Conservation (phyloP, 306 rosid genomes). For the Elaeagnus macrophylla region DNA sequence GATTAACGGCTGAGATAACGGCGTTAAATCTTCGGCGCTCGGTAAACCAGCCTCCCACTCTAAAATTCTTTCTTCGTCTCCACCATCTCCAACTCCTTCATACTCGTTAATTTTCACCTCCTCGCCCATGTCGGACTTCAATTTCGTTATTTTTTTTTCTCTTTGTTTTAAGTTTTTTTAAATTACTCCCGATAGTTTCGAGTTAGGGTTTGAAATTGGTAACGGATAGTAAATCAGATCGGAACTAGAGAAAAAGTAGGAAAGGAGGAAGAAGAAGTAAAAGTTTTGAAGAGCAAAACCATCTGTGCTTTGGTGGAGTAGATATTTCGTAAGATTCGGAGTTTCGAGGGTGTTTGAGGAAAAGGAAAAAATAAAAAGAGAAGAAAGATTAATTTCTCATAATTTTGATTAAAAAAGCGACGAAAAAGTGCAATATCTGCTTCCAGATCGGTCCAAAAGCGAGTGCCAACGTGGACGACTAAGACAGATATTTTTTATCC, state of each 20-base stretch:
- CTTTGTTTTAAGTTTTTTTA: neutral
- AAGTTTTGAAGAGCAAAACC: neutral
- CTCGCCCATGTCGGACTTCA: constrained; percentile 46
- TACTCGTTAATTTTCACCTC: constrained; percentile 52
- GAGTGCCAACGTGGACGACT: constrained; percentile 43
- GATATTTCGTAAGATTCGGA: constrained; percentile 26
- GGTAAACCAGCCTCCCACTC: constrained; percentile 89
- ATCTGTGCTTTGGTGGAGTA: neutral
- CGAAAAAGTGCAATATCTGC: constrained; percentile 39
- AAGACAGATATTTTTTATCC: constrained; percentile 30
- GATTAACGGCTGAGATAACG: constrained; percentile 59
- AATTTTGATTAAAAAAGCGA: neutral
- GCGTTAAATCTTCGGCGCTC: constrained; percentile 44
- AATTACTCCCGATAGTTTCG: neutral
- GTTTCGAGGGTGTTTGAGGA: constrained; percentile 15
- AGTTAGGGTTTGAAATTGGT: constrained; percentile 3
- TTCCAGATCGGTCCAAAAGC: constrained; percentile 20
- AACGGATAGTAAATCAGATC: constrained; percentile 18
- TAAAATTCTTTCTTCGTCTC: constrained; percentile 42
- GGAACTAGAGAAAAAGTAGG: constrained; percentile 13
- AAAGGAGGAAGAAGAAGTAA: constrained; percentile 3
- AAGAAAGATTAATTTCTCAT: neutral
- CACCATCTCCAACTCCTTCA: constrained; percentile 10
- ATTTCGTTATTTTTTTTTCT: neutral
- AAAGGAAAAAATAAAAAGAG: constrained; percentile 11